Percentiles rank a stretch among this genome's conserved stretches.
Conservation (phyloP, 306 rosid genomes). For the Gastrolobium bilobum region DNA sequence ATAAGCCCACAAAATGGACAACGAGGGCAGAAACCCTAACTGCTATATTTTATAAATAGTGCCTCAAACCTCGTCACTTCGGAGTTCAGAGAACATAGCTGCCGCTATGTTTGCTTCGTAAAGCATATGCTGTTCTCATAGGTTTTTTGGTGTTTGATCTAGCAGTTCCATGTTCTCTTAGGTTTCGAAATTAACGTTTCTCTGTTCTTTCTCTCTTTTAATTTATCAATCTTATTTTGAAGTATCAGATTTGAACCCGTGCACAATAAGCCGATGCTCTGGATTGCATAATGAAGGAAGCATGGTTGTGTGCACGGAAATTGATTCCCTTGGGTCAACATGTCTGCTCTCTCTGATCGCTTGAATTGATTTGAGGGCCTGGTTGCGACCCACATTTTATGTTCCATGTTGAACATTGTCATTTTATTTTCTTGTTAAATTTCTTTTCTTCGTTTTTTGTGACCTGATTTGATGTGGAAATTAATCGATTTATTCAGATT, state of each 20-base stretch:
- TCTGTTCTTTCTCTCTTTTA: neutral
- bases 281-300: slow-evolving; percentile 76
- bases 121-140: neutral
- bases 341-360: slow-evolving; percentile 89
- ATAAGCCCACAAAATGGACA: neutral
- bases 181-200: rapidly evolving
- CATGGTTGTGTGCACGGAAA: slow-evolving; percentile 93
- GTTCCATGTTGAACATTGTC: neutral
- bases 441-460: too few relatives aligned
- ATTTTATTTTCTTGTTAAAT: neutral
- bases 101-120: neutral
- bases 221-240: neutral
- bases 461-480: too few relatives aligned
- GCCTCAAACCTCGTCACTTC: neutral
- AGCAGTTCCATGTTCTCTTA: neutral
- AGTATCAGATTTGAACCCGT: slow-evolving; percentile 47
- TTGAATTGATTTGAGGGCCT: slow-evolving; percentile 88
- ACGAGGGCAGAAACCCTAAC: too few relatives aligned
- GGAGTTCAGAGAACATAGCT: neutral
- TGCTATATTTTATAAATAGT: slow-evolving; percentile 23
- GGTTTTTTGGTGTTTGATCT: neutral
- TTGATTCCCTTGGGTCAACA: slow-evolving; percentile 65
- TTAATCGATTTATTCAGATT: too few relatives aligned
- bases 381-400: slow-evolving; percentile 77
- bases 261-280: slow-evolving; percentile 99